A percentile compares a stretch with the other conserved stretches of the same genome.
These are phyloP conservation scores for Ophiostoma australiae DNA, from an alignment of 2,329 filamentous ascomycete species.

Conservation along the genomic window DNA sequence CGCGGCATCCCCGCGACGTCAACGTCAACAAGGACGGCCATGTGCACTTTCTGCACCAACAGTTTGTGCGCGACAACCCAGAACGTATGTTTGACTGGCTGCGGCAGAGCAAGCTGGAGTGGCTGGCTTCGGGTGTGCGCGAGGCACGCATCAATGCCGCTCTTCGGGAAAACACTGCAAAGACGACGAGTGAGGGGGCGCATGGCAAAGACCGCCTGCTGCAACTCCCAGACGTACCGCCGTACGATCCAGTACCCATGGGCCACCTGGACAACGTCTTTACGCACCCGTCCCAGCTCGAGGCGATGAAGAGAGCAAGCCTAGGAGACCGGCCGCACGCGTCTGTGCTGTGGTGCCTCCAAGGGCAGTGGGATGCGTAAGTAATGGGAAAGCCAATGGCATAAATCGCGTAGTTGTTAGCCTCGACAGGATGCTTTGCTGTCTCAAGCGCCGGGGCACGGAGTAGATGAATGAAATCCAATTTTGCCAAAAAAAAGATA, in stretches of 20 bases:
- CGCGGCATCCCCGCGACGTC: not conserved
- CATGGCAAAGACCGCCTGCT: not conserved
- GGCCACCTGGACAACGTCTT: slow-evolving; percentile 22
- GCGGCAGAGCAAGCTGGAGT: slow-evolving; percentile 23
- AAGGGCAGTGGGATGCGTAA: slow-evolving; percentile 28
- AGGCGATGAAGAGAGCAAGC: slow-evolving; percentile 16
- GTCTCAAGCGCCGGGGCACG: not conserved
- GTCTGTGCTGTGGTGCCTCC: slow-evolving; percentile 23
- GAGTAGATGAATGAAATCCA: not conserved
- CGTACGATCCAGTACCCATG: slow-evolving; percentile 25
- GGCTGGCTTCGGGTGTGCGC: slow-evolving; percentile 25
- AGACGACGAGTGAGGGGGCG: not conserved
- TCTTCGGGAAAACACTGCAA: not conserved
- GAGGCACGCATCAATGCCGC: slow-evolving; percentile 23
- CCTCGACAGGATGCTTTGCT: not conserved
- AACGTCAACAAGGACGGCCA: slow-evolving; percentile 13
- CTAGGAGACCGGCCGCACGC: slow-evolving; percentile 11
- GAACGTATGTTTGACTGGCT: slow-evolving; percentile 19
- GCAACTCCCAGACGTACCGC: slow-evolving; percentile 23
- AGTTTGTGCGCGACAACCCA: slow-evolving; percentile 9
- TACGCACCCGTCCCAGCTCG: slow-evolving; percentile 21
- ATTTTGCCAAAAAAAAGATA: not conserved
- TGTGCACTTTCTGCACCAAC: slow-evolving; percentile 21
- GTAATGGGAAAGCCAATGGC: slow-evolving; percentile 27
- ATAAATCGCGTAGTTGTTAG: not conserved